Evolutionary conservation across 2,329 filamentous ascomycete genomes (phyloP).

Genomic region (Colletotrichum tanaceti): DNA sequence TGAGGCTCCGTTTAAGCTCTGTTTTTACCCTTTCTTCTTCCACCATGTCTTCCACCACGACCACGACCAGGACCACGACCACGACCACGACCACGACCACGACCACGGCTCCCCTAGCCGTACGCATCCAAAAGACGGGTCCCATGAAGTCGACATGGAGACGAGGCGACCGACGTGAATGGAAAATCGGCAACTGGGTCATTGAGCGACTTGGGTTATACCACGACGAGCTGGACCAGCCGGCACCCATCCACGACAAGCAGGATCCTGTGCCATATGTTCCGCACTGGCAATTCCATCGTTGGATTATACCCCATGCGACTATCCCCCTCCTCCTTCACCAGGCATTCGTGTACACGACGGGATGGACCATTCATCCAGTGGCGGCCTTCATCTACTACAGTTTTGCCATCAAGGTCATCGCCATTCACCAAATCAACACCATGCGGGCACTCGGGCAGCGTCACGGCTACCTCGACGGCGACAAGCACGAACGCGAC

Average conservation of each 20-base stretch:
- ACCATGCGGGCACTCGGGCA: constrained; percentile 54
- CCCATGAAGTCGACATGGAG: constrained; percentile 57
- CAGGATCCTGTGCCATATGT: constrained; percentile 55
- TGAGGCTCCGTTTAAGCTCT: no score
- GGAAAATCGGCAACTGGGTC: constrained; percentile 49
- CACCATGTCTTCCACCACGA: constrained; percentile 1
- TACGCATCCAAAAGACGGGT: constrained; percentile 44
- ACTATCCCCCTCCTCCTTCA: constrained; percentile 53
- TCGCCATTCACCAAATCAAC: constrained; percentile 54
- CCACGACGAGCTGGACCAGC: constrained; percentile 45
- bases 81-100: background rate
- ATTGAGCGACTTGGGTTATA: constrained; percentile 49
- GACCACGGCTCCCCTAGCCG: background rate
- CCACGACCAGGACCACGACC: background rate
- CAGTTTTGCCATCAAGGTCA: constrained; percentile 52
- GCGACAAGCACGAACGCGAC: constrained; percentile 57
- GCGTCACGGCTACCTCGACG: constrained; percentile 55
- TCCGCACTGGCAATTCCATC: constrained; percentile 50
- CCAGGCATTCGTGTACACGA: constrained; percentile 49
- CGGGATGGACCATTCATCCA: constrained; percentile 47
- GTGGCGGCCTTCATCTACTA: constrained; percentile 52
- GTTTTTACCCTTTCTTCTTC: no score
- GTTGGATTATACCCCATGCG: constrained; percentile 55
- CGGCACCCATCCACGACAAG: constrained; percentile 54
- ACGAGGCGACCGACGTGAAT: constrained; percentile 44